phyloP scores from a whole-genome alignment of 805 yeast species.

The Metschnikowia continentalis region DNA sequence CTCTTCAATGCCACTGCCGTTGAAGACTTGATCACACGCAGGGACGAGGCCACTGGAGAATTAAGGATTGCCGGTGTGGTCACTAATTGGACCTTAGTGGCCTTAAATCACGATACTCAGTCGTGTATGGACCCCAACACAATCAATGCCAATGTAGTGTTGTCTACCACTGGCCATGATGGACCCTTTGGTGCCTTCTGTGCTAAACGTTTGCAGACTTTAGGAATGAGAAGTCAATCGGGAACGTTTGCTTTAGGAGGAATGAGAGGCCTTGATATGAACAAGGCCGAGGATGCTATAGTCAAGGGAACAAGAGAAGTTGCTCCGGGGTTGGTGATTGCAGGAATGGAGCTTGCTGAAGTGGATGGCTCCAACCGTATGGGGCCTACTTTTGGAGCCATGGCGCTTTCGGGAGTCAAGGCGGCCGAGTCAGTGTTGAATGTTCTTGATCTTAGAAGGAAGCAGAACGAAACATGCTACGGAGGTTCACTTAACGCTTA shows the following conservation, averaged over 20 bases:
- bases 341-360: constrained; percentile 78
- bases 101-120: constrained; percentile 71
- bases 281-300: constrained; percentile 70
- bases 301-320: constrained; percentile 67
- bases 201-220: constrained; percentile 54
- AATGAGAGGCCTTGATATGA: constrained; percentile 79
- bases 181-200: constrained; percentile 81
- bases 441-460: constrained; percentile 32
- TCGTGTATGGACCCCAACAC: constrained; percentile 83
- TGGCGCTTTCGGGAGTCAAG: constrained; percentile 74
- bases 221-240: constrained; percentile 25
- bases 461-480: constrained; percentile 27
- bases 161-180: constrained; percentile 77
- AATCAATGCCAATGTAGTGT: constrained; percentile 58
- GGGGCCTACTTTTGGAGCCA: constrained; percentile 84
- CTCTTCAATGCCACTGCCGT: constrained; percentile 78
- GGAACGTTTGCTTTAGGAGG: constrained; percentile 45
- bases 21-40: constrained; percentile 73
- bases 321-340: constrained; percentile 61
- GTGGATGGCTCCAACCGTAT: constrained; percentile 74
- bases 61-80: constrained; percentile 74
- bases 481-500: constrained; percentile 9
- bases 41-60: constrained; percentile 50
- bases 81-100: constrained; percentile 77
- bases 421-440: constrained; percentile 59